Evolutionary conservation across 169 alveolate species (phyloP).

Genomic region (Cytauxzoon felis): DNA sequence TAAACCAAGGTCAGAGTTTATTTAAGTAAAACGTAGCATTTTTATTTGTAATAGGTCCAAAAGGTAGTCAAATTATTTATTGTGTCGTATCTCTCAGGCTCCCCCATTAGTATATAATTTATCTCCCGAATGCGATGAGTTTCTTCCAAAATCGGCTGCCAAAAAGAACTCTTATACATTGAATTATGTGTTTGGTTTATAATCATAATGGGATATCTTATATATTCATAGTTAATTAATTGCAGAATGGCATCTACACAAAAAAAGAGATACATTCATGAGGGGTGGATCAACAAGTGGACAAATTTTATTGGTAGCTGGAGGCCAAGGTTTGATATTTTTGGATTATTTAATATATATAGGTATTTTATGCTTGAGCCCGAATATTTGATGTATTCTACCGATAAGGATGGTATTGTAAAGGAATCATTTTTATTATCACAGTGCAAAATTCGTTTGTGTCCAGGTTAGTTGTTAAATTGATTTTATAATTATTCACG

Average conservation of each 20-base stretch:
- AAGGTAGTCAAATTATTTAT: too few relatives aligned
- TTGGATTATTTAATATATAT: background rate
- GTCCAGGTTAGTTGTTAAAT: constrained; percentile 57
- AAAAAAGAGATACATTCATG: constrained; percentile 70
- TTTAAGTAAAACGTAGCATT: too few relatives aligned
- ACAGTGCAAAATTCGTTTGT: constrained; percentile 69
- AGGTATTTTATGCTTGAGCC: constrained; percentile 77
- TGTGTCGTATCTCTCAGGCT: too few relatives aligned
- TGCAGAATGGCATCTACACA: constrained; percentile 43
- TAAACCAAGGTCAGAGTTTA: too few relatives aligned
- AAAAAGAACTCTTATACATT: too few relatives aligned
- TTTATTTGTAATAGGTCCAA: too few relatives aligned
- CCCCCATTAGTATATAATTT: too few relatives aligned
- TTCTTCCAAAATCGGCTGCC: too few relatives aligned
- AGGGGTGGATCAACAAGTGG: constrained; percentile 85
- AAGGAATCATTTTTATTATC: constrained; percentile 71
- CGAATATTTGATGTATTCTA: constrained; percentile 71
- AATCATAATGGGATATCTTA: too few relatives aligned
- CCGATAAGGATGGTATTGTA: constrained; percentile 70
- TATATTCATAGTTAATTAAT: too few relatives aligned
- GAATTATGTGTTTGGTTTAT: too few relatives aligned
- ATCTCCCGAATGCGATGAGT: too few relatives aligned
- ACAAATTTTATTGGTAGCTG: constrained; percentile 81
- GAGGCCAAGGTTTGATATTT: constrained; percentile 67
- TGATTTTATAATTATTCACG: background rate